Conservation (phyloP, 768 basidiomycete species). For the Calocera cornea region DNA sequence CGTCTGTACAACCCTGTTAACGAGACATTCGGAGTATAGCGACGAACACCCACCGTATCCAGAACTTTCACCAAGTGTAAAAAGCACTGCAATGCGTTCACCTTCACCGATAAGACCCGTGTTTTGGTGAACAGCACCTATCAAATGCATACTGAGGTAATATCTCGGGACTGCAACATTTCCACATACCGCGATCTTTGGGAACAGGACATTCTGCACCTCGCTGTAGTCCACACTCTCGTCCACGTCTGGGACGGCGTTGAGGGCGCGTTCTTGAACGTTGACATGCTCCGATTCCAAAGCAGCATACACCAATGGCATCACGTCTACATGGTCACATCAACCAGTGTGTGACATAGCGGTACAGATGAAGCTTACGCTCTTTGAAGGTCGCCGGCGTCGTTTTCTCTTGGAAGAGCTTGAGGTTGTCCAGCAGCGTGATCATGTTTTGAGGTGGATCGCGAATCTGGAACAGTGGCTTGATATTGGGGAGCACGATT, state of each 20-base stretch:
- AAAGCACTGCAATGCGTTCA: conserved; percentile 74
- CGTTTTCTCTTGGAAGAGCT: conserved; percentile 78
- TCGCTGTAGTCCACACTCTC: conserved; percentile 92
- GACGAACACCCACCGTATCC: conserved; percentile 47
- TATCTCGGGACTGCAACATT: background rate
- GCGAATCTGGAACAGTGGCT: conserved; percentile 76
- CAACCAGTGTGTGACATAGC: background rate
- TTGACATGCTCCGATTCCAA: conserved; percentile 87
- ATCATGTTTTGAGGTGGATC: conserved; percentile 98
- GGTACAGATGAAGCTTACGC: conserved; percentile 41
- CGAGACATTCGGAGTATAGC: background rate
- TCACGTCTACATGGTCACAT: conserved; percentile 49
- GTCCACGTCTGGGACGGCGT: conserved; percentile 71
- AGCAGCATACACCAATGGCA: conserved; percentile 90
- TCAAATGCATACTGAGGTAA: conserved; percentile 6
- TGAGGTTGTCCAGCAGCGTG: conserved; percentile 78
- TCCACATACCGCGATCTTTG: conserved; percentile 71
- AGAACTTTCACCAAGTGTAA: conserved; percentile 77
- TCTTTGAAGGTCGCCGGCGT: conserved; percentile 75
- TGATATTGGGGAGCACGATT: conserved; percentile 72
- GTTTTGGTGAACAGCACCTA: conserved; percentile 91
- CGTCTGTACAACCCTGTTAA: conserved; percentile 30
- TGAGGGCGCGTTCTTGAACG: conserved; percentile 83
- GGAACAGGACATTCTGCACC: conserved; percentile 79
- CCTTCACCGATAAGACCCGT: conserved; percentile 77